Percentiles rank a stretch among this genome's conserved stretches.
Evolutionary conservation across 176 grass and related monocot species (phyloP).

Genomic region (Tuctoria greenei): DNA sequence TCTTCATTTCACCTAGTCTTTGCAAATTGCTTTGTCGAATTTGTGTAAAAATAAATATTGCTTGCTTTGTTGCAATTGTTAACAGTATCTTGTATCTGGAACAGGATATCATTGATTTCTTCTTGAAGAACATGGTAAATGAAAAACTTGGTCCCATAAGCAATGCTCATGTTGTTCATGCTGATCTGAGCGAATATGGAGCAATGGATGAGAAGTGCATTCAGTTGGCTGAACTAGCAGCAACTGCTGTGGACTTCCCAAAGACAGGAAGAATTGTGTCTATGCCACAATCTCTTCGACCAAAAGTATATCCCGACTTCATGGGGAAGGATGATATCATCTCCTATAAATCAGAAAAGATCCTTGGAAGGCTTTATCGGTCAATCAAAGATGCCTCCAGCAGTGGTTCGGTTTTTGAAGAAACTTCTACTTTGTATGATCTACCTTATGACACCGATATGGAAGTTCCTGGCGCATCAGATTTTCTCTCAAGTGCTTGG

Average conservation of each 20-base stretch:
- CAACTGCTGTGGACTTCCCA: constrained; percentile 85
- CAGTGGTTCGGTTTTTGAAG: constrained; percentile 38
- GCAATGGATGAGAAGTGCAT: constrained; percentile 87
- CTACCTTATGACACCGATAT: constrained; percentile 77
- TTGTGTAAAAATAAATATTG: constrained; percentile 20
- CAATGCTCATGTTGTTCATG: constrained; percentile 96
- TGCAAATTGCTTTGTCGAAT: constrained; percentile 2
- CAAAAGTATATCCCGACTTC: constrained; percentile 91
- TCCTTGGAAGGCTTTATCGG: constrained; percentile 62
- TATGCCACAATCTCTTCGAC: constrained; percentile 64
- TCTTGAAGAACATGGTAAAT: constrained; percentile 91
- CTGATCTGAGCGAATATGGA: constrained; percentile 76
- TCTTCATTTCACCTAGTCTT: constrained; percentile 1
- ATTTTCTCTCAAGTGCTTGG: constrained; percentile 65
- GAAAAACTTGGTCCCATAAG: constrained; percentile 89
- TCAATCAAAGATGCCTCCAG: constrained; percentile 38
- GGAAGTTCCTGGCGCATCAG: constrained; percentile 60
- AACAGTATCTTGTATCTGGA: constrained; percentile 16
- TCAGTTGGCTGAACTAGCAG: constrained; percentile 78
- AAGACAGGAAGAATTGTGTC: constrained; percentile 78
- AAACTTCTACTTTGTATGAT: constrained; percentile 43
- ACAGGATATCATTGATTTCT: constrained; percentile 91
- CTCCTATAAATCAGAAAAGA: constrained; percentile 82
- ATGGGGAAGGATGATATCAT: constrained; percentile 74
- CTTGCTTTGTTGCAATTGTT: constrained; percentile 1